Conservation (phyloP, 2,329 filamentous ascomycete species). For the Colletotrichum coccodes region DNA sequence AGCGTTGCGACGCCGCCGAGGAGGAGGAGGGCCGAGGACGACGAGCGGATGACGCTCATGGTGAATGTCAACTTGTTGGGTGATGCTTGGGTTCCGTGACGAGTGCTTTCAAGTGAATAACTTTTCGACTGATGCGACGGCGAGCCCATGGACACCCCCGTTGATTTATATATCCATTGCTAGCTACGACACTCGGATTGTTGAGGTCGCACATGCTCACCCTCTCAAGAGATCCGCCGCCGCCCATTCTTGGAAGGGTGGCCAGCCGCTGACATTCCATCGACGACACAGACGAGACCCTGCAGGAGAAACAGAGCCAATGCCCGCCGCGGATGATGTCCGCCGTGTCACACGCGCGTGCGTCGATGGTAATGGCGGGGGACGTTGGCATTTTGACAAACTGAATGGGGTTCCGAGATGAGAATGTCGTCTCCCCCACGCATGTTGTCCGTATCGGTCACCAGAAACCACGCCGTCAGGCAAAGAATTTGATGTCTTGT, state of each 20-base stretch:
- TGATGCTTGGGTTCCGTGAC: not conserved
- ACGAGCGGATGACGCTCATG: slow-evolving; percentile 28
- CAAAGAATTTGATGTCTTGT: slow-evolving; percentile 6
- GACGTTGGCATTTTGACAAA: not conserved
- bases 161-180: slow-evolving; percentile 1
- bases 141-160: not conserved
- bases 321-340: not conserved
- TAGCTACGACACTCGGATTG: not conserved
- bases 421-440: slow-evolving; percentile 17
- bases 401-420: not conserved
- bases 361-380: slow-evolving; percentile 25
- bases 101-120: slow-evolving; percentile 6
- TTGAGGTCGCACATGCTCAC: slow-evolving; percentile 21
- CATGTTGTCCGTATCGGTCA: not conserved
- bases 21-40: slow-evolving; percentile 35
- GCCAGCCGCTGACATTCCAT: slow-evolving; percentile 24
- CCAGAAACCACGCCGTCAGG: not conserved
- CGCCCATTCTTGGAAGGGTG: slow-evolving; percentile 16
- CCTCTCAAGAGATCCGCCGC: not conserved
- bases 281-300: not conserved
- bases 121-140: not conserved
- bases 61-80: not conserved
- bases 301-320: slow-evolving; percentile 28
- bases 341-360: slow-evolving; percentile 13
- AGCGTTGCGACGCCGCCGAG: slow-evolving; percentile 36